Percentiles rank a stretch among this genome's conserved stretches.
phyloP scores from a whole-genome alignment of 2,329 filamentous ascomycete species.

The Microsporum canis region DNA sequence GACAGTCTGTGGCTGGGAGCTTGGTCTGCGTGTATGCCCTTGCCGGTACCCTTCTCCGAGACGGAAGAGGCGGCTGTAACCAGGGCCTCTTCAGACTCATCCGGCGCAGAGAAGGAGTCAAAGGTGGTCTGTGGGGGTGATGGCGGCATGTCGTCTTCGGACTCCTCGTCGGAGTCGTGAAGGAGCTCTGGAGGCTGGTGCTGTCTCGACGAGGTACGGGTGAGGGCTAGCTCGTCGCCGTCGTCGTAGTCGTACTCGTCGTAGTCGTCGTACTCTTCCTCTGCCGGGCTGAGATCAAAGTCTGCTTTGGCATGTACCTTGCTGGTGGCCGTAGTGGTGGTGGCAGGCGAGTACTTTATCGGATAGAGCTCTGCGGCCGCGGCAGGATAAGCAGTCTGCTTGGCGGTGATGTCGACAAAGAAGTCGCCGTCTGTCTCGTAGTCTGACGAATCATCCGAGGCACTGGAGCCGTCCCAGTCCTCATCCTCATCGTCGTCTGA shows the following conservation, averaged over 20 bases:
- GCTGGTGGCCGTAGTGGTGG: background rate
- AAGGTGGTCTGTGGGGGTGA: conserved; percentile 51
- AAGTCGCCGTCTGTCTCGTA: conserved; percentile 35
- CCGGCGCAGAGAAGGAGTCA: conserved; percentile 42
- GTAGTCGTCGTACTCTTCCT: conserved; percentile 20
- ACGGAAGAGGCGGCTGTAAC: background rate
- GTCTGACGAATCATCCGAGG: conserved; percentile 20
- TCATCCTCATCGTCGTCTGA: conserved; percentile 42
- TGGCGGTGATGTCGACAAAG: background rate
- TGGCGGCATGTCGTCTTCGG: conserved; percentile 61
- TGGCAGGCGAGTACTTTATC: background rate
- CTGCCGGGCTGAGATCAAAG: conserved; percentile 25
- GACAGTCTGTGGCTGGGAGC: background rate
- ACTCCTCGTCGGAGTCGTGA: conserved; percentile 37
- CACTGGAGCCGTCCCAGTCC: conserved; percentile 37
- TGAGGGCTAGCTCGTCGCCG: conserved; percentile 50
- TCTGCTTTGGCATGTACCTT: background rate
- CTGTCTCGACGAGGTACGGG: conserved; percentile 51
- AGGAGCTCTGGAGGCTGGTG: conserved; percentile 53
- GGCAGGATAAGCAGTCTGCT: background rate
- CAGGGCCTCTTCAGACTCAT: background rate
- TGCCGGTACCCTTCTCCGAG: background rate
- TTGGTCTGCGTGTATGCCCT: background rate
- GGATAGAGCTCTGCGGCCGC: background rate
- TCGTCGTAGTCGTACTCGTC: conserved; percentile 37